Conservation (phyloP, 176 grass and related monocot genomes). For the Phyllostachys edulis region DNA sequence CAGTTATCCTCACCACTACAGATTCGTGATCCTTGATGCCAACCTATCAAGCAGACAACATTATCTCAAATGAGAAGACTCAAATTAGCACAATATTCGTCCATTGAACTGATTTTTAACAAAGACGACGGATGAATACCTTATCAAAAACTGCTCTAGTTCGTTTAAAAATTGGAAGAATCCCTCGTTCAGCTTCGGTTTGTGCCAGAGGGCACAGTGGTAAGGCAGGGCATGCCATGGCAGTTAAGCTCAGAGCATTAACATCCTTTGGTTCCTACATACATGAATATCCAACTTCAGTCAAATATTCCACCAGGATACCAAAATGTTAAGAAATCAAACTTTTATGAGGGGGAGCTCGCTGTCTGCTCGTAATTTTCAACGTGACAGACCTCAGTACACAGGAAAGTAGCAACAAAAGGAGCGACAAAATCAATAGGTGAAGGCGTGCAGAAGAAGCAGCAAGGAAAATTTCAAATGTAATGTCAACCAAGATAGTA, state of each 20-base stretch:
- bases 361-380: not conserved
- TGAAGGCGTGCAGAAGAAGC: not conserved
- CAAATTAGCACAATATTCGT: not conserved
- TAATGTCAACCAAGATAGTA: not conserved
- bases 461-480: not conserved
- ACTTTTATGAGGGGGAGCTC: not conserved
- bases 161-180: constrained; percentile 74
- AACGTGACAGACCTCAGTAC: not conserved
- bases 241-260: constrained; percentile 82
- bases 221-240: constrained; percentile 94
- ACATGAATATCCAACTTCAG: constrained; percentile 24
- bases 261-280: constrained; percentile 74
- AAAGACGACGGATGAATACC: constrained; percentile 36
- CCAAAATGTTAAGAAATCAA: not conserved
- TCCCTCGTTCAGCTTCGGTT: constrained; percentile 96
- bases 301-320: constrained; percentile 5
- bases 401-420: not conserved
- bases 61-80: not conserved
- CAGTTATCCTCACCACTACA: constrained; percentile 88
- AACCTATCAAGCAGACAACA: constrained; percentile 50
- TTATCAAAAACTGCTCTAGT: constrained; percentile 84
- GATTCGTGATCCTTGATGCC: constrained; percentile 72
- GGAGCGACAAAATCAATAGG: not conserved
- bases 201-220: constrained; percentile 89
- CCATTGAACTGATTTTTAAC: not conserved